Conservation (phyloP, 768 basidiomycete genomes). For the Pulveroboletus sp. region DNA sequence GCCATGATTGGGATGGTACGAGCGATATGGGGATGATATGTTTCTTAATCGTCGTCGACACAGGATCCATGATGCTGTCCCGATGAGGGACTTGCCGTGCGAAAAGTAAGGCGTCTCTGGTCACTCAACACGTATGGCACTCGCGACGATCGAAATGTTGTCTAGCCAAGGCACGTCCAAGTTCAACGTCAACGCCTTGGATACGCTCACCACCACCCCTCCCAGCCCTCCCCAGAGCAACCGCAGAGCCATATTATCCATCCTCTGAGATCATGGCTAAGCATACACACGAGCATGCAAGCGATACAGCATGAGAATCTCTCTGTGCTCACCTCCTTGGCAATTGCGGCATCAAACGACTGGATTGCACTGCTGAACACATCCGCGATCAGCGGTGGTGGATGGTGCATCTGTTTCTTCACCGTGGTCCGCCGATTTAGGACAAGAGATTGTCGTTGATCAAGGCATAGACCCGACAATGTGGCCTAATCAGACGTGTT, state of each 20-base stretch:
- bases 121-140: too few species aligned
- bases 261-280: slow-evolving; percentile 48
- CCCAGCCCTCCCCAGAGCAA: slow-evolving; percentile 54
- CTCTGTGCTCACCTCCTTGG: slow-evolving; percentile 54
- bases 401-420: slow-evolving; percentile 4
- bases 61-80: background rate
- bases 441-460: background rate
- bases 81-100: too few species aligned
- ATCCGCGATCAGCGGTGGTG: slow-evolving; percentile 49
- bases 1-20: background rate
- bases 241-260: slow-evolving; percentile 50
- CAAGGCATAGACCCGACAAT: too few species aligned
- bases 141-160: slow-evolving; percentile 60
- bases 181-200: slow-evolving; percentile 56
- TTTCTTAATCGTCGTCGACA: background rate
- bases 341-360: slow-evolving; percentile 69
- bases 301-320: background rate
- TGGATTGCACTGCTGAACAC: slow-evolving; percentile 54
- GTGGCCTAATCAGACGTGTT: too few species aligned
- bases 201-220: slow-evolving; percentile 52
- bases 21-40: background rate
- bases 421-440: slow-evolving; percentile 1
- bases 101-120: too few species aligned
- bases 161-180: slow-evolving; percentile 65
- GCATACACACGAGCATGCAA: slow-evolving; percentile 14